Conservation (phyloP, 495 filamentous ascomycete genomes). For the Cercophora newfieldiana region DNA sequence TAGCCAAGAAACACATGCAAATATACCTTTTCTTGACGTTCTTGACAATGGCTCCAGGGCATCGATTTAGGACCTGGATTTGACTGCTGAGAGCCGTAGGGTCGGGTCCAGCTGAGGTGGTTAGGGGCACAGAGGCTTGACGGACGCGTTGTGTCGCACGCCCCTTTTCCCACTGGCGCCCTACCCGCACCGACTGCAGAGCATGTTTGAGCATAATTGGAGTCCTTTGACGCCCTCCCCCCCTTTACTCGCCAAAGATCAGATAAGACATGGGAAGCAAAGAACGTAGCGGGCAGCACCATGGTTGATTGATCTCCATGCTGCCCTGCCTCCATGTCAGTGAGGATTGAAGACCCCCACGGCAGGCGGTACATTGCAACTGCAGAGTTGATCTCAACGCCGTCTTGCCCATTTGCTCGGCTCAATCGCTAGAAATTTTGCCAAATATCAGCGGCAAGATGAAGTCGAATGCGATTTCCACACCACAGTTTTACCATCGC, state of each 20-base stretch:
- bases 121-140: background rate
- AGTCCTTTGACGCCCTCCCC: background rate
- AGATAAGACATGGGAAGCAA: conserved; percentile 2
- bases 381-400: background rate
- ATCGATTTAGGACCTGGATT: too few species aligned
- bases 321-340: background rate
- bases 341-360: background rate
- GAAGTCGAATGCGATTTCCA: background rate
- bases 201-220: conserved; percentile 1
- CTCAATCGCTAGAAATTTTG: background rate
- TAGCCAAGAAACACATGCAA: background rate
- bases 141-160: background rate
- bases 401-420: background rate
- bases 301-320: background rate
- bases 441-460: background rate
- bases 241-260: background rate
- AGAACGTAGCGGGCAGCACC: background rate
- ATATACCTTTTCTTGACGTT: background rate
- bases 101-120: background rate
- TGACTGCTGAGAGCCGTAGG: background rate
- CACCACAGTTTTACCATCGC: background rate
- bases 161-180: background rate
- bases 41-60: background rate
- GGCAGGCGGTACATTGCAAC: background rate
- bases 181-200: background rate